Base-by-base conservation (phyloP, 2,329 filamentous ascomycete genomes). In the Fusarium compactum region DNA sequence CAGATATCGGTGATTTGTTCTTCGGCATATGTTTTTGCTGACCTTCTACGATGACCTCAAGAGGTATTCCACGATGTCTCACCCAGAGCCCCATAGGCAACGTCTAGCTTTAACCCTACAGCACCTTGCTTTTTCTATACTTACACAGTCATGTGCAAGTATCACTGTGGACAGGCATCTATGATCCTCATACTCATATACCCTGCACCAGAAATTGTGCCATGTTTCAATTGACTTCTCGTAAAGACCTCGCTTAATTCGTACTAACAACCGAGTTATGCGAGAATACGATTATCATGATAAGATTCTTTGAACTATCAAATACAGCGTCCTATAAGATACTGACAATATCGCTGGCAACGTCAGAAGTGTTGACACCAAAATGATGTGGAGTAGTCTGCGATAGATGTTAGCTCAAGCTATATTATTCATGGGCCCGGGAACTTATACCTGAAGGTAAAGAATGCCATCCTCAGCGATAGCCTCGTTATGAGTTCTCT, bases 381-480 rank as follows among this genome's bases (percentile, higher is more conserved):
- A 78, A 85, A 38, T 77, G 69, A 5, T 73, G 61, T 3, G 81
- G 72, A 5, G 72, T 75, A 15, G 80, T 80, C 81, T 82, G 32
- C 1, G 11, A 24, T 11, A 9, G 30, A 5, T 22, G 41, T 75
- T 27, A 73, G 67, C 30, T 56, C 24, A 16, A 8, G 12, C 44
- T 15, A 11, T 9, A 7, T 6, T 12, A 20, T 24, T 6, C 9
- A 24, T 5, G 27, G 8, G 71, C 76, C 5, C 2, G 9, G 3
- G 27, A 22, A 12, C 6, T 29, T 40, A 72, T 77, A 83, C 82
- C 81, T 86, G 84, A n/a, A 89, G 72, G 61, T 84, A 85, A 24
- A 87, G 74, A 30, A 82, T 76, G 3, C 85, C 85, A 41, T 83
- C 82, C 71, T 87, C 85, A 30, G 87, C 61, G 4, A 83, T 77